Percentiles rank a stretch among this genome's conserved stretches.
phyloP scores from a whole-genome alignment of 1,284 basidiomycete genomes.

The Ceratobasidium sp. region DNA sequence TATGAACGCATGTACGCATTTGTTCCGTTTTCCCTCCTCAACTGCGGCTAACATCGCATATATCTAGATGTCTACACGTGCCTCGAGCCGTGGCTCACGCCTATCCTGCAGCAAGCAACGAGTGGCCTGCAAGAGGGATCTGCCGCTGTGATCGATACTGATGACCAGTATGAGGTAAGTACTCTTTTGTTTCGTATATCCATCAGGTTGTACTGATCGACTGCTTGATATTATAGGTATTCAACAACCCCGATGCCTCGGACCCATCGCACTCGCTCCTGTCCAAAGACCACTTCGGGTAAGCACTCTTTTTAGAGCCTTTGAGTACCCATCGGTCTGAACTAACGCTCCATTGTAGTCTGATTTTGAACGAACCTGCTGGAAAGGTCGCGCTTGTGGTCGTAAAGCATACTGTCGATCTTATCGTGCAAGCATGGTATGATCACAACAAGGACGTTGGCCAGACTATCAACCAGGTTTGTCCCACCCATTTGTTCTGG shows the following conservation, averaged over 20 bases:
- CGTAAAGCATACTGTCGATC: conserved; percentile 70
- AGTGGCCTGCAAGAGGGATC: conserved; percentile 71
- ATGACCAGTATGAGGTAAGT: conserved; percentile 81
- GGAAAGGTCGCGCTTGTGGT: conserved; percentile 79
- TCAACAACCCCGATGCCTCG: conserved; percentile 82
- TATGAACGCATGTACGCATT: conserved; percentile 71
- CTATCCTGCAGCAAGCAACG: conserved; percentile 76
- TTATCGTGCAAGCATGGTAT: conserved; percentile 74
- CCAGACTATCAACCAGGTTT: conserved; percentile 65
- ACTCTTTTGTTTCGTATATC: not conserved
- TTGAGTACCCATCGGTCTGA: not conserved
- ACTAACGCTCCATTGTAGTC: conserved; percentile 54
- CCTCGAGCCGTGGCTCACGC: conserved; percentile 80
- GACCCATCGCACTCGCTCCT: conserved; percentile 89
- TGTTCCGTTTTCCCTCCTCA: conserved; percentile 68
- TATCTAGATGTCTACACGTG: conserved; percentile 61
- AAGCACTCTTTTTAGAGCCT: conserved; percentile 54
- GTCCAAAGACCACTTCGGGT: conserved; percentile 81
- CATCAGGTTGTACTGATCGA: conserved; percentile 25
- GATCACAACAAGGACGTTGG: conserved; percentile 64
- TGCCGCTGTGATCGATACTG: conserved; percentile 80
- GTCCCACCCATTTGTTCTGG: conserved; percentile 40
- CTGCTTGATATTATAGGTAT: conserved; percentile 64
- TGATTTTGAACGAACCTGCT: conserved; percentile 84
- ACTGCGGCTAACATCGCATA: conserved; percentile 64